These are phyloP conservation scores for Naematelia encephala DNA, from an alignment of 768 basidiomycete genomes.

Conservation along the genomic window DNA sequence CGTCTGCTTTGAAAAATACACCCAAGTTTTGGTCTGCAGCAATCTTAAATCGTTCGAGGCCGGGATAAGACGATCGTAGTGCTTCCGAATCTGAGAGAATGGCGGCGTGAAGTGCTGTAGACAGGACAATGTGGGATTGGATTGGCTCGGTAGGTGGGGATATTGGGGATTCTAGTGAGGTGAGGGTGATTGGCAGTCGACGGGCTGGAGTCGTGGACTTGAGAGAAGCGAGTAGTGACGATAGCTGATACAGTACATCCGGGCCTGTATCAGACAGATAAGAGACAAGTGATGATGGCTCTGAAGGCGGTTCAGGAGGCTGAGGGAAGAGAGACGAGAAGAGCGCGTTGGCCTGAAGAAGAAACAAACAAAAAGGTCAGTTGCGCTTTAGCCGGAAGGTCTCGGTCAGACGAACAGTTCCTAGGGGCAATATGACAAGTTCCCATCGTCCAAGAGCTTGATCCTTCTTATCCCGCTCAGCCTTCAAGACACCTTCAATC, in stretches of 20 bases:
- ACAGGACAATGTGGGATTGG: constrained; percentile 77
- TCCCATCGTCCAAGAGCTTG: constrained; percentile 22
- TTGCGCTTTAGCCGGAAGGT: too few species aligned
- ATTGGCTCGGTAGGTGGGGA: constrained; percentile 32
- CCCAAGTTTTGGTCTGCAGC: constrained; percentile 73
- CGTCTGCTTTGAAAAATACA: constrained; percentile 65
- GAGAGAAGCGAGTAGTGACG: constrained; percentile 60
- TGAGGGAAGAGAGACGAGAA: constrained; percentile 70
- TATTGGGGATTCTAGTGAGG: constrained; percentile 55
- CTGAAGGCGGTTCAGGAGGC: constrained; percentile 38
- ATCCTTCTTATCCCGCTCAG: neutral
- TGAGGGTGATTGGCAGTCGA: constrained; percentile 14
- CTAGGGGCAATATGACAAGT: constrained; percentile 32
- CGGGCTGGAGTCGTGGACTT: constrained; percentile 27
- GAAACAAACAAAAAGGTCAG: constrained; percentile 40
- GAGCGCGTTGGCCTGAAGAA: constrained; percentile 76
- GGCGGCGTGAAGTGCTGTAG: constrained; percentile 77
- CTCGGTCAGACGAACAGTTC: constrained; percentile 36
- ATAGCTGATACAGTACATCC: constrained; percentile 54
- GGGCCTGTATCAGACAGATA: constrained; percentile 2
- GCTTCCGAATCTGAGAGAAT: constrained; percentile 66
- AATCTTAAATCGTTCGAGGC: constrained; percentile 79
- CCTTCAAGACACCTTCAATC: constrained; percentile 59
- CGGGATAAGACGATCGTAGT: constrained; percentile 66
- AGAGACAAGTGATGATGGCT: constrained; percentile 6